A percentile compares a stretch with the other conserved stretches of the same genome.
Evolutionary conservation across 2,329 filamentous ascomycete species (phyloP).

Genomic region (Teratosphaeria viscida): DNA sequence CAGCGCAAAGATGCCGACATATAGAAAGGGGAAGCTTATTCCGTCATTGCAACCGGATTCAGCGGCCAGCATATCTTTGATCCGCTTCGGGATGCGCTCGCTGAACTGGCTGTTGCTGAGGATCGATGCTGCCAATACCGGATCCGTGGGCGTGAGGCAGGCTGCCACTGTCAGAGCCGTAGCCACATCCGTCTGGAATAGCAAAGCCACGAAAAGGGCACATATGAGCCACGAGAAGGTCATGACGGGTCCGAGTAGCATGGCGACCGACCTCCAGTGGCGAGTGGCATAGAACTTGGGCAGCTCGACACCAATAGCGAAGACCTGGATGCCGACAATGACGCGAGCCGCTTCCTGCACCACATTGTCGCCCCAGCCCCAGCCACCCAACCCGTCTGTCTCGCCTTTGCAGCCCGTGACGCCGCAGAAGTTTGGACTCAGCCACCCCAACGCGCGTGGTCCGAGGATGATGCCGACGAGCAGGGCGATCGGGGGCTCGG

Average conservation of each 20-base stretch:
- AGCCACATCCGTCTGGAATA: slow-evolving; percentile 37
- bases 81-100: slow-evolving; percentile 39
- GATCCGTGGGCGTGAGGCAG: slow-evolving; percentile 48
- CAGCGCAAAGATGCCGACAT: slow-evolving; percentile 40
- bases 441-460: slow-evolving; percentile 29
- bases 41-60: slow-evolving; percentile 49
- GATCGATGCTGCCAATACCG: slow-evolving; percentile 45
- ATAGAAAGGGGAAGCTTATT: slow-evolving; percentile 46
- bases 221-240: slow-evolving; percentile 39
- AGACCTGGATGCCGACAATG: slow-evolving; percentile 36
- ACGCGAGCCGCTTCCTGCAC: slow-evolving; percentile 27
- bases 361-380: slow-evolving; percentile 27
- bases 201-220: slow-evolving; percentile 34
- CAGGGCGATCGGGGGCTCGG: slow-evolving; percentile 39
- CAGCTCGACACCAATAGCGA: slow-evolving; percentile 26
- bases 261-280: slow-evolving; percentile 42
- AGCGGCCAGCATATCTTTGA: slow-evolving; percentile 42
- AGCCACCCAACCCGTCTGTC: slow-evolving; percentile 18
- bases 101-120: slow-evolving; percentile 45
- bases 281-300: slow-evolving; percentile 37
- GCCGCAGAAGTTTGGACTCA: slow-evolving; percentile 32
- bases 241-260: slow-evolving; percentile 45
- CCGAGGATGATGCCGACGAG: slow-evolving; percentile 36
- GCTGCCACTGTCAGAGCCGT: slow-evolving; percentile 43
- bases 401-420: slow-evolving; percentile 12